phyloP scores from a whole-genome alignment of 768 basidiomycete genomes.

The Amanita jacksonii region DNA sequence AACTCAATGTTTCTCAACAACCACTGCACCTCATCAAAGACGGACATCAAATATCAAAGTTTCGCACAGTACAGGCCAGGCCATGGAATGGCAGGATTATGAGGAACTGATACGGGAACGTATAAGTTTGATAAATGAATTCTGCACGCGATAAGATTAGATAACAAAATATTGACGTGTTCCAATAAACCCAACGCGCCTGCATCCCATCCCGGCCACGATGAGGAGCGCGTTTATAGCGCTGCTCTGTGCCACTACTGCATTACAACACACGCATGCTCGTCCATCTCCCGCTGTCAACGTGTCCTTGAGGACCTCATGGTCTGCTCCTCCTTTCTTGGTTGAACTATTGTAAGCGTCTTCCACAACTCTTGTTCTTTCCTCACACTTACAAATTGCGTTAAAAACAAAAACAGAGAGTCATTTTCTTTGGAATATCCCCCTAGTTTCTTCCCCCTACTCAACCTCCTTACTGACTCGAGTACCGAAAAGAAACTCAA shows the following conservation, averaged over 20 bases:
- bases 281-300: conserved; percentile 38
- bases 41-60: too few species aligned
- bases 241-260: not conserved
- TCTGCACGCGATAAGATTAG: too few species aligned
- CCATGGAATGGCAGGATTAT: too few species aligned
- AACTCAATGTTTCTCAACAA: too few species aligned
- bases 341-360: conserved; percentile 51
- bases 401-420: conserved; percentile 75
- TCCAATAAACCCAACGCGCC: too few species aligned
- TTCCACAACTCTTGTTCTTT: not conserved
- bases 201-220: not conserved
- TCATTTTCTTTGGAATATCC: conserved; percentile 68
- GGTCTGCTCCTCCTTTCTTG: conserved; percentile 53
- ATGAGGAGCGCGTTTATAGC: conserved; percentile 1
- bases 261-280: not conserved
- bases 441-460: conserved; percentile 63
- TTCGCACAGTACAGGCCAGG: too few species aligned
- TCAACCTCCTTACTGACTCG: conserved; percentile 53
- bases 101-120: too few species aligned
- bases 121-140: too few species aligned
- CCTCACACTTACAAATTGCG: not conserved
- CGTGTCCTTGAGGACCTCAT: conserved; percentile 52
- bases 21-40: too few species aligned
- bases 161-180: not conserved
- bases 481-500: conserved; percentile 26